Base-by-base conservation (phyloP, 179 eudicot species). In the Sideroxylon spinosum region DNA sequence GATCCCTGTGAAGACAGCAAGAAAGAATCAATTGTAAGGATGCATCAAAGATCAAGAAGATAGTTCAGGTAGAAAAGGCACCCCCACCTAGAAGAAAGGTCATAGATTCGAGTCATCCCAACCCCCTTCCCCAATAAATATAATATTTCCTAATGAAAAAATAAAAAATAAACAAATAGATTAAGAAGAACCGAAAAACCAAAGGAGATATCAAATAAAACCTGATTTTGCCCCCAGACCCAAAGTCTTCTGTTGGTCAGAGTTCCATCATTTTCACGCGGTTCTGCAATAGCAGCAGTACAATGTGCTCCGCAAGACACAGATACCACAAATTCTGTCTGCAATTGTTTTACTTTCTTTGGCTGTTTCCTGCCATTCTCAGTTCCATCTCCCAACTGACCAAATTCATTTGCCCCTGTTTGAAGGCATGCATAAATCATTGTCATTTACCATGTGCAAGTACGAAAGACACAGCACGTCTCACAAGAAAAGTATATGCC, bases 221-320 rank as follows among this genome's bases (percentile, higher is more conserved):
- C 99, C 97, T 96, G 99, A 85, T 96, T 96, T 83, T 96, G 97
- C 78, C 99, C 99, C 99, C 99, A 97, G 77, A 97, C 95, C 99
- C 99, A 97, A 71, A 97, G 92, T 82, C 98, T 88, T 78, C 97
- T 85, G 56, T 85, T 76, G 64, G 93, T 82, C 49, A 83, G 29
- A 74, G 90, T 89, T 78, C 93, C 98, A 88, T 92, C 95, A 78
- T 87, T 90, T 77, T 88, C 91, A 70, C 97, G 97, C 74, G 99
- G 95, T 71, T 89, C 92, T 74, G 97, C 93, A 86, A 97, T 92
- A 82, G 99, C 98, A 77, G 97, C 99, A 76, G 99, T 97, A 83
- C 99, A 97, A 87, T 91, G 94, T 61, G 98, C 97, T 67, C 99
- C 99, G 83, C 99, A 97, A 7, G 99, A 87, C 49, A 91, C 98